Conservation (phyloP, 2,329 filamentous ascomycete species). For the Capronia epimyces region DNA sequence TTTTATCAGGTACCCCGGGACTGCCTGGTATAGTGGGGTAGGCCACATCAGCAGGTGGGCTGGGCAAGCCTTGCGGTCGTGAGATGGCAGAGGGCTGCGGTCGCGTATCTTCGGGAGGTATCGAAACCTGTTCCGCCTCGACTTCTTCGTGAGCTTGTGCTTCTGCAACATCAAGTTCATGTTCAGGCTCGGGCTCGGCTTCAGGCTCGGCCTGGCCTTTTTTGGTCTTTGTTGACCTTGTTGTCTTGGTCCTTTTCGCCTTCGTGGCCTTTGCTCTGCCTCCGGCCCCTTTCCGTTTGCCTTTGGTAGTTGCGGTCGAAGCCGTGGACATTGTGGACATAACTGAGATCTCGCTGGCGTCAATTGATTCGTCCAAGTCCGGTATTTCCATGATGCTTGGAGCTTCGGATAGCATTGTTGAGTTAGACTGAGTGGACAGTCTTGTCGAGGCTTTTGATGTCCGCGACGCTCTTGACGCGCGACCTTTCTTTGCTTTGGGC, state of each 20-base stretch:
- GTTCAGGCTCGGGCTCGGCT: conserved; percentile 33
- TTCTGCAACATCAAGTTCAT: conserved; percentile 3
- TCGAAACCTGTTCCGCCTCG: neutral
- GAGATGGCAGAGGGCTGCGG: conserved; percentile 34
- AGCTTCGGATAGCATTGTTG: conserved; percentile 41
- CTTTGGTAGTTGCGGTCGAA: conserved; percentile 42
- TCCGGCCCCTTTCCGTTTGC: conserved; percentile 40
- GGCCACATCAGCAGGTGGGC: conserved; percentile 7
- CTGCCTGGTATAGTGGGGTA: conserved; percentile 18
- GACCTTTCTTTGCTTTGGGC: conserved; percentile 49
- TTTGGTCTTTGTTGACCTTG: conserved; percentile 22
- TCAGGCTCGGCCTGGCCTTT: conserved; percentile 26
- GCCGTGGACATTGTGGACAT: conserved; percentile 31
- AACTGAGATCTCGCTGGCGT: conserved; percentile 51
- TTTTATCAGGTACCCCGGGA: conserved; percentile 11
- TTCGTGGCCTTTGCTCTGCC: conserved; percentile 35
- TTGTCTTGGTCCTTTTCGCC: conserved; percentile 32
- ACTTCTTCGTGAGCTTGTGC: conserved; percentile 1
- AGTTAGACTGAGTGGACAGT: conserved; percentile 49
- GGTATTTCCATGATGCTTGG: conserved; percentile 31
- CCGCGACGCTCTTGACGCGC: conserved; percentile 35
- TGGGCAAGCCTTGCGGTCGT: conserved; percentile 34
- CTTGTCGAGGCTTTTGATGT: conserved; percentile 63
- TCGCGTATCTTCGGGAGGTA: neutral
- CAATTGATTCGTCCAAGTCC: conserved; percentile 49